Evolutionary conservation across 1,284 basidiomycete species (phyloP).

Genomic region (Ustilago shanxiensis): DNA sequence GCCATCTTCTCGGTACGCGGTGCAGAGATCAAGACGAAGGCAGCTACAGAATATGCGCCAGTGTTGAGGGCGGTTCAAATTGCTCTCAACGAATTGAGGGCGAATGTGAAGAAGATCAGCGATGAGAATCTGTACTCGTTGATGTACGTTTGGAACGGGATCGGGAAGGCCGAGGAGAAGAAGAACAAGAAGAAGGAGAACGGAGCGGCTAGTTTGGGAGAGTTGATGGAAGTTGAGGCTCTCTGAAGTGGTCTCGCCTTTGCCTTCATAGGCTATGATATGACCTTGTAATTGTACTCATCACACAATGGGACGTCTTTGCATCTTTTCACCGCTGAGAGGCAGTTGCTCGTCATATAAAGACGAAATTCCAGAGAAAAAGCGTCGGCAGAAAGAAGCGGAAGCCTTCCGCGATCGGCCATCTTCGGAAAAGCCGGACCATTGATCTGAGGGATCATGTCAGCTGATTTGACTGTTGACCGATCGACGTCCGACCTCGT

Average conservation of each 20-base stretch:
- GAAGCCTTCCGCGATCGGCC: too few species aligned
- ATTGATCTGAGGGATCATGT: too few species aligned
- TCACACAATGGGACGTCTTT: too few species aligned
- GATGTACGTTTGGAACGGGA: conserved; percentile 64
- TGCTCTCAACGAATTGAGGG: conserved; percentile 65
- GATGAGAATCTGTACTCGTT: conserved; percentile 64
- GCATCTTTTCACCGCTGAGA: too few species aligned
- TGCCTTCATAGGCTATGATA: too few species aligned
- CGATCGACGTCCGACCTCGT: not conserved
- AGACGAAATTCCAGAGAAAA: too few species aligned
- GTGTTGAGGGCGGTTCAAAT: conserved; percentile 59
- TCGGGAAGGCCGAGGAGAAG: conserved; percentile 29
- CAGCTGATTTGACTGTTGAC: not conserved
- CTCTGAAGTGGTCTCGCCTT: conserved; percentile 9
- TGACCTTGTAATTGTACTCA: too few species aligned
- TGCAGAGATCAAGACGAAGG: conserved; percentile 48
- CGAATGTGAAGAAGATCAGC: conserved; percentile 61
- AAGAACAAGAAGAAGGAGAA: not conserved
- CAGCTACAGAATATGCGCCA: conserved; percentile 58
- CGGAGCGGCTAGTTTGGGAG: conserved; percentile 30
- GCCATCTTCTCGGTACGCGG: conserved; percentile 63
- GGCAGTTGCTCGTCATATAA: too few species aligned
- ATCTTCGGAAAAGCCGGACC: too few species aligned
- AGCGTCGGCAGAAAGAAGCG: too few species aligned
- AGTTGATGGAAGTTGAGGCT: conserved; percentile 46